phyloP scores from a whole-genome alignment of 2,329 filamentous ascomycete genomes.

The Diaporthe longicolla region DNA sequence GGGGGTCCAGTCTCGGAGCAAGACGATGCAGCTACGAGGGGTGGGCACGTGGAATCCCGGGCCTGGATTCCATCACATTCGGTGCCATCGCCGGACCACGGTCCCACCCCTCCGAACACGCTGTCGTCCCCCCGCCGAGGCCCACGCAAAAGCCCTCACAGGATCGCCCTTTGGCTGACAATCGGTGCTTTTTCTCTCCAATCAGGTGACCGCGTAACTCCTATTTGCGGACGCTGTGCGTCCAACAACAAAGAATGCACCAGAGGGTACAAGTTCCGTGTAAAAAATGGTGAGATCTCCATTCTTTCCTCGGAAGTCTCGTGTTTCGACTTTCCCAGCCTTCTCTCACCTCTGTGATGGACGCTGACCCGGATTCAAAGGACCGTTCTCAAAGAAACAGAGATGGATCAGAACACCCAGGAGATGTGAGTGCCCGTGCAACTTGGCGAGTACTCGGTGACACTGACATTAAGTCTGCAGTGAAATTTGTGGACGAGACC shows the following conservation, averaged over 20 bases:
- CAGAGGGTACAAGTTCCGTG: conserved; percentile 53
- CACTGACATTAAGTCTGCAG: conserved; percentile 41
- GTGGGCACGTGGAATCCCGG: conserved; percentile 1
- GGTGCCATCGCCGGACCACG: conserved; percentile 13
- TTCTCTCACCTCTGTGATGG: neutral
- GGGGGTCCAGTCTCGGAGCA: conserved; percentile 3
- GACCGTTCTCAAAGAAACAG: conserved; percentile 49
- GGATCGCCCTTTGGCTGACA: conserved; percentile 27
- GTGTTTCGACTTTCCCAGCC: neutral
- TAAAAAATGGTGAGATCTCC: conserved; percentile 45
- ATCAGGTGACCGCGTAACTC: conserved; percentile 57
- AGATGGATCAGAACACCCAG: conserved; percentile 53
- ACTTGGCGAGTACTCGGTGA: neutral
- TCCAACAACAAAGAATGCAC: conserved; percentile 48
- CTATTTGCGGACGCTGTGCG: conserved; percentile 52
- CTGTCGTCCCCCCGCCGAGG: conserved; percentile 20
- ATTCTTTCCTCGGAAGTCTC: neutral
- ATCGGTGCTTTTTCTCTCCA: neutral
- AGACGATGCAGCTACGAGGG: conserved; percentile 5
- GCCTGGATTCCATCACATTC: conserved; percentile 26
- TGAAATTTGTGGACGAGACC: conserved; percentile 49
- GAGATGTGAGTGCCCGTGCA: conserved; percentile 45
- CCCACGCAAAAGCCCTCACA: neutral
- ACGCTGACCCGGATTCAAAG: conserved; percentile 41
- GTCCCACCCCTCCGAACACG: conserved; percentile 17